A percentile compares a stretch with the other conserved stretches of the same genome.
These are phyloP conservation scores for Yamadazyma ubonensis DNA, from an alignment of 805 yeast genomes.

Conservation along the genomic window DNA sequence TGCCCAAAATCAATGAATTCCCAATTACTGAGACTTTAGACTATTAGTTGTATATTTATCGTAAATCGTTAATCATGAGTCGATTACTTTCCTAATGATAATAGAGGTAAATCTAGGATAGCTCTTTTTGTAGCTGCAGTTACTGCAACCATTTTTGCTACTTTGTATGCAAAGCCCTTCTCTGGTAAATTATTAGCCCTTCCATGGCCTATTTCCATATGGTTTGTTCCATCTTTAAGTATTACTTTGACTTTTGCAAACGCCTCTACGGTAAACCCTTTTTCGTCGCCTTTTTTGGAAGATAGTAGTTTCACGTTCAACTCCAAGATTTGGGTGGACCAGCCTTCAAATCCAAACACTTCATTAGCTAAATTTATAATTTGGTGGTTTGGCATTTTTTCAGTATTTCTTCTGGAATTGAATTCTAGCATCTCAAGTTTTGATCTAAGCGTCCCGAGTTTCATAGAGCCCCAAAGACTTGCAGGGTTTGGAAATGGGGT, in stretches of 20 bases:
- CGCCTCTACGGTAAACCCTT: conserved; percentile 22
- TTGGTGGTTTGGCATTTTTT: conserved; percentile 11
- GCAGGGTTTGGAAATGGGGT: conserved; percentile 21
- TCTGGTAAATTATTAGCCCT: conserved; percentile 30
- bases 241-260: conserved; percentile 33
- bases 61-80: background rate
- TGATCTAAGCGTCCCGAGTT: conserved; percentile 49
- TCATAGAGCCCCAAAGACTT: conserved; percentile 46
- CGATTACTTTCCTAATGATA: conserved; percentile 1
- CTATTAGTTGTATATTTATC: conserved; percentile 33
- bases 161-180: conserved; percentile 33
- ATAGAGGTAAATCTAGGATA: conserved; percentile 19
- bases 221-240: conserved; percentile 45
- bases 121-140: conserved; percentile 47
- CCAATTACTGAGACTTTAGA: conserved; percentile 58
- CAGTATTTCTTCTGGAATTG: conserved; percentile 15
- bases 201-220: conserved; percentile 41
- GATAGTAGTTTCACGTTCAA: too few species aligned
- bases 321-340: too few species aligned
- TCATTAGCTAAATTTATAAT: conserved; percentile 47
- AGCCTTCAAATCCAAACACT: conserved; percentile 56
- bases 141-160: conserved; percentile 48
- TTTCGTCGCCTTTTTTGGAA: conserved; percentile 1
- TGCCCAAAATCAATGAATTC: conserved; percentile 64
- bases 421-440: conserved; percentile 40